These are phyloP conservation scores for Hemileia vastatrix DNA, from an alignment of 1,284 basidiomycete species.

Conservation along the genomic window DNA sequence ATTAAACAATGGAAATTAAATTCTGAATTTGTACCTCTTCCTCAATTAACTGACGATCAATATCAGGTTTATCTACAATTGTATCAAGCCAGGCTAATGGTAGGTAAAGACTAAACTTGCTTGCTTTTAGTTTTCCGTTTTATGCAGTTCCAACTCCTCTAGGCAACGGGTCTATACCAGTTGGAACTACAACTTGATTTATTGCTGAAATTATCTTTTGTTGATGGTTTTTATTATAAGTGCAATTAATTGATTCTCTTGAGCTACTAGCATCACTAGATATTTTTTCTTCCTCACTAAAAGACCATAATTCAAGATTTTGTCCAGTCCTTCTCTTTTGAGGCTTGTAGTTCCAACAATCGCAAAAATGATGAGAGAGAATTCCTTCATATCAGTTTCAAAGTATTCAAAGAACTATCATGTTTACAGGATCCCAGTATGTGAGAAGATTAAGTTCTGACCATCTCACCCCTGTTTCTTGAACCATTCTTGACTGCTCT, in stretches of 20 bases:
- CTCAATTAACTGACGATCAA: background rate
- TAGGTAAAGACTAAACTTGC: conserved; percentile 24
- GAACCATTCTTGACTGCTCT: background rate
- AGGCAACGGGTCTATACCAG: conserved; percentile 21
- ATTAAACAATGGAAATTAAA: conserved; percentile 11
- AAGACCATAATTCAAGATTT: too few relatives aligned
- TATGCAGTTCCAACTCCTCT: conserved; percentile 16
- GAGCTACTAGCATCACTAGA: too few relatives aligned
- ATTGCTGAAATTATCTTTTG: background rate
- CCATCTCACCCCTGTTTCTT: background rate
- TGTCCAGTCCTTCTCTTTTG: too few relatives aligned
- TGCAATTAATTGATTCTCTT: too few relatives aligned
- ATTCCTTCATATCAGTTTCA: conserved; percentile 1
- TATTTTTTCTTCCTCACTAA: too few relatives aligned
- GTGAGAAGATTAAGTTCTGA: background rate
- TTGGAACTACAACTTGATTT: conserved; percentile 18
- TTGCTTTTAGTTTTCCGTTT: conserved; percentile 26
- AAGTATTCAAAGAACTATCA: background rate
- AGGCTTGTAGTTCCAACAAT: background rate
- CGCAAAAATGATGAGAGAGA: background rate
- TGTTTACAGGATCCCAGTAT: background rate
- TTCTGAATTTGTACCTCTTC: conserved; percentile 7
- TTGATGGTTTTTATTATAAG: too few relatives aligned
- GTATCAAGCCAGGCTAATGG: conserved; percentile 15
- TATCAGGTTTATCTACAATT: background rate